Conservation (phyloP, 148 eudicot genomes). For the Cornus controversa region DNA sequence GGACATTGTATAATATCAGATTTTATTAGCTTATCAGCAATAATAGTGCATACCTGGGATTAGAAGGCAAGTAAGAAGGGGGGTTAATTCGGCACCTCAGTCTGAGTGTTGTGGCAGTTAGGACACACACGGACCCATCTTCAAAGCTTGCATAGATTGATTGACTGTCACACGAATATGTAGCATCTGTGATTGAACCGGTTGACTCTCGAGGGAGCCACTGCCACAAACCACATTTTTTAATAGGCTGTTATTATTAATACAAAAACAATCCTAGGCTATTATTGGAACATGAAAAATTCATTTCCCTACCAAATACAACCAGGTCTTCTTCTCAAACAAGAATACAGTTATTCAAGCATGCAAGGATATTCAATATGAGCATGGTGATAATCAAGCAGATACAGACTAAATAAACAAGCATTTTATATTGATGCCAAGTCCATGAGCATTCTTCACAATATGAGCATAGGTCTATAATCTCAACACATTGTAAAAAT, state of each 20-base stretch:
- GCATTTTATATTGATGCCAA: too few relatives aligned
- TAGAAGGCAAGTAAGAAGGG: conserved; percentile 49
- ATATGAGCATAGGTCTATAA: background rate
- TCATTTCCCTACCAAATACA: background rate
- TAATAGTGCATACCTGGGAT: conserved; percentile 35
- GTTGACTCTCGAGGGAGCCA: conserved; percentile 43
- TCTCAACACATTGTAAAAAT: background rate
- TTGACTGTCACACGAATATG: conserved; percentile 66
- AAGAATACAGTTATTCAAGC: background rate
- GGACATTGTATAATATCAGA: background rate
- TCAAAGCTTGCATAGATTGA: conserved; percentile 44
- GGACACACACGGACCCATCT: conserved; percentile 46
- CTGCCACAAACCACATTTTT: conserved; percentile 26
- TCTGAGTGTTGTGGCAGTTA: conserved; percentile 37
- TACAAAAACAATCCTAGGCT: background rate
- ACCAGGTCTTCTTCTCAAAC: background rate
- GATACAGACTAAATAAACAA: too few relatives aligned
- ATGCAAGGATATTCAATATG: background rate
- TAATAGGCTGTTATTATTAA: background rate
- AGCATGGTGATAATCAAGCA: background rate
- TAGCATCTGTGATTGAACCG: conserved; percentile 55
- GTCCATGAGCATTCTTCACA: background rate
- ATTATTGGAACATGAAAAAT: background rate
- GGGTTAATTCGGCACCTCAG: conserved; percentile 54
- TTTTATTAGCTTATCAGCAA: background rate